Evolutionary conservation across 2,329 filamentous ascomycete genomes (phyloP).

Genomic region (Blumeria graminis): DNA sequence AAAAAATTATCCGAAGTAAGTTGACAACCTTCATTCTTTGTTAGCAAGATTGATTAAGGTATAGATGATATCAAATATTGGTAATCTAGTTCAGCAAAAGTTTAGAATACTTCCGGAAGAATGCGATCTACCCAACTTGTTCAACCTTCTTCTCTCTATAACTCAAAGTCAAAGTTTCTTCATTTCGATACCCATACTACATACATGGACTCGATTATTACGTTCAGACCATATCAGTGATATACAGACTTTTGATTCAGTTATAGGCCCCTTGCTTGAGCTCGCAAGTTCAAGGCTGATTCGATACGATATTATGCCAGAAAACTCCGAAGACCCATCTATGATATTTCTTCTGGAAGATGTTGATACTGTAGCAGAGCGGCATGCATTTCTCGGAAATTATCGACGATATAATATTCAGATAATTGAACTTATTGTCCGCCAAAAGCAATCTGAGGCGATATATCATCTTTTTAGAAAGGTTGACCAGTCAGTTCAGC

Average conservation of each 20-base stretch:
- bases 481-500: conserved; percentile 48
- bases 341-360: conserved; percentile 73
- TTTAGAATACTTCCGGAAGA: conserved; percentile 38
- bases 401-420: conserved; percentile 78
- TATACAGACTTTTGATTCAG: conserved; percentile 31
- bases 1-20: conserved; percentile 82
- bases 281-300: conserved; percentile 64
- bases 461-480: conserved; percentile 67
- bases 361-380: conserved; percentile 80
- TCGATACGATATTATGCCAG: conserved; percentile 66
- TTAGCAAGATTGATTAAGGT: not conserved
- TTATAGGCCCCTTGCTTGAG: conserved; percentile 57
- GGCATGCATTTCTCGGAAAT: conserved; percentile 86
- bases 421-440: conserved; percentile 68
- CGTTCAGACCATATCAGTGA: conserved; percentile 43
- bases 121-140: conserved; percentile 47
- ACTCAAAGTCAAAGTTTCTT: conserved; percentile 70
- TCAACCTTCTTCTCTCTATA: conserved; percentile 56
- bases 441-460: conserved; percentile 60
- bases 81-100: conserved; percentile 61
- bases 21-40: not conserved
- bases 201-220: conserved; percentile 70
- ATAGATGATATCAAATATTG: conserved; percentile 64
- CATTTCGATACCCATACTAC: conserved; percentile 77
- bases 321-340: conserved; percentile 58